Evolutionary conservation across 306 rosid species (phyloP).

Genomic region (Carpinus viminea): DNA sequence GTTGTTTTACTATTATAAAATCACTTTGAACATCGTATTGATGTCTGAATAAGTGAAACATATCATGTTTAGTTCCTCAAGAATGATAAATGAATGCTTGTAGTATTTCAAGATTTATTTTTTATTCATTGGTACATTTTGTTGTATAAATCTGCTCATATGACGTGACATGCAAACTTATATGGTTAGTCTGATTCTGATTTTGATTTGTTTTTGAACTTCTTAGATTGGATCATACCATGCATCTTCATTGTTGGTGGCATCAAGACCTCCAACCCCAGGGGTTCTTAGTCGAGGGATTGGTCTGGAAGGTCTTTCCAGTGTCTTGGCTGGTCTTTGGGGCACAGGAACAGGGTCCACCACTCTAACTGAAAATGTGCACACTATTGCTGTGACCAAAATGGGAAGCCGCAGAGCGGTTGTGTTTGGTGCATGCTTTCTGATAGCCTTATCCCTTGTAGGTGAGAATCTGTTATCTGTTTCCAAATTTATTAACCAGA

Average conservation of each 20-base stretch:
- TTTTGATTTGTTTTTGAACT: constrained; percentile 39
- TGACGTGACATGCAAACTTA: constrained; percentile 17
- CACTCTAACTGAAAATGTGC: constrained; percentile 91
- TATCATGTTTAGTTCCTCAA: not conserved
- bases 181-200: constrained; percentile 23
- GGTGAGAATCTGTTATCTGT: constrained; percentile 54
- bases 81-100: not conserved
- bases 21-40: not conserved
- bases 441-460: constrained; percentile 83
- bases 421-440: constrained; percentile 82
- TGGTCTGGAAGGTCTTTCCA: constrained; percentile 90
- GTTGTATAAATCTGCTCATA: not conserved
- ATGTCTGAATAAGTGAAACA: constrained; percentile 13
- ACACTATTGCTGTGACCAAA: constrained; percentile 96
- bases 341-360: constrained; percentile 96
- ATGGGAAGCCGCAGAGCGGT: constrained; percentile 99
- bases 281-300: constrained; percentile 97
- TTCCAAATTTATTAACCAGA: constrained; percentile 16
- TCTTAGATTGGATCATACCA: constrained; percentile 94
- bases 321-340: constrained; percentile 97
- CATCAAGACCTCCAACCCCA: constrained; percentile 95
- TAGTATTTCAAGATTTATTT: not conserved
- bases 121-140: not conserved
- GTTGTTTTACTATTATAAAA: not conserved
- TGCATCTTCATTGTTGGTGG: constrained; percentile 92